These are phyloP conservation scores for Boletus fagicola DNA, from an alignment of 768 basidiomycete genomes.

Conservation along the genomic window DNA sequence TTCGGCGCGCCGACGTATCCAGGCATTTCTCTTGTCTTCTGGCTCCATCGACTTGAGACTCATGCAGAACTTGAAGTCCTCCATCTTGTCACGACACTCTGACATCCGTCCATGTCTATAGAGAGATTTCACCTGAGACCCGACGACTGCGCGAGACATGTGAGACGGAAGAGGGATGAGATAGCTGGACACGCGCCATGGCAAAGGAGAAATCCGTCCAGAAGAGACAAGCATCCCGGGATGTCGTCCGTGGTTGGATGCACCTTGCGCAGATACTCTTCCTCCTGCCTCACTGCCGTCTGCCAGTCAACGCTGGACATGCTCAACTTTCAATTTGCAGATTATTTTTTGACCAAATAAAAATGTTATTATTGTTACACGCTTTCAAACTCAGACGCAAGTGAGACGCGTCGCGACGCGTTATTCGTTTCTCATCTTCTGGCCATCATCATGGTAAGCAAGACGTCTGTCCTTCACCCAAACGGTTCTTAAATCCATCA, in stretches of 20 bases:
- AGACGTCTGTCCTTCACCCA: conserved; percentile 3
- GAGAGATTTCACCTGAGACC: conserved; percentile 76
- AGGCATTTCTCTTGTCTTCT: conserved; percentile 75
- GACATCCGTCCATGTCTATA: conserved; percentile 81
- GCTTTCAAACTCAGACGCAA: conserved; percentile 45
- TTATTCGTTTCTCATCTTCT: conserved; percentile 22
- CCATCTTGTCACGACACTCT: conserved; percentile 72
- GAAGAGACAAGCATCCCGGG: conserved; percentile 74
- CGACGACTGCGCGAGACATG: conserved; percentile 52
- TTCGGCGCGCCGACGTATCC: conserved; percentile 85
- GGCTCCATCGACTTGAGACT: conserved; percentile 74
- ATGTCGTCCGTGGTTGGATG: conserved; percentile 79
- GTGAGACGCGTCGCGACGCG: conserved; percentile 48
- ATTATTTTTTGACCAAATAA: conserved; percentile 6
- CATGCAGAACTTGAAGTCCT: conserved; percentile 96
- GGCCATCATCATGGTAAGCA: conserved; percentile 39
- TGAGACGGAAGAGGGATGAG: conserved; percentile 10
- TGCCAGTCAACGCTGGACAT: conserved; percentile 46
- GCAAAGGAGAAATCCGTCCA: conserved; percentile 72
- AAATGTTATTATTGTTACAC: conserved; percentile 23
- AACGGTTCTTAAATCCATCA: neutral
- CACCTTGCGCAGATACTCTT: conserved; percentile 56
- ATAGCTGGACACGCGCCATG: conserved; percentile 44
- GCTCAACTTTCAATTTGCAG: conserved; percentile 20
- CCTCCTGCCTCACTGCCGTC: conserved; percentile 64